Conservation (phyloP, 257 asterid genomes). For the Solanum megistacrolobum region DNA sequence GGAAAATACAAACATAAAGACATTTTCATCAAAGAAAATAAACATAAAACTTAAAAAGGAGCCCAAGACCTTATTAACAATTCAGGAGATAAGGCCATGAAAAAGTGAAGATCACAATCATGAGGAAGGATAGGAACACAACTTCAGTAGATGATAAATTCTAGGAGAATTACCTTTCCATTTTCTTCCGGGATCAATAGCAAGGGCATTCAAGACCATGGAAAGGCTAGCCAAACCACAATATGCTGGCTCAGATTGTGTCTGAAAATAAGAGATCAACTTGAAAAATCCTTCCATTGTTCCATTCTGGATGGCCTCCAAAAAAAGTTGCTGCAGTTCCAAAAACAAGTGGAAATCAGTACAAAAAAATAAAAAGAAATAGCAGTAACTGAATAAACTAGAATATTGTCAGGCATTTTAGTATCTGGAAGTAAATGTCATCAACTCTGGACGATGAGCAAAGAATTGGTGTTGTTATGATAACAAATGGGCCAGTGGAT, state of each 20-base stretch:
- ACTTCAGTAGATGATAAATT: neutral
- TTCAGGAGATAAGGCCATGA: neutral
- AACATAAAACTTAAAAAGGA: neutral
- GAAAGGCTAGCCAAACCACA: constrained; percentile 99
- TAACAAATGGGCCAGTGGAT: neutral
- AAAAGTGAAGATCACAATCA: neutral
- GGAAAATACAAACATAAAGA: neutral
- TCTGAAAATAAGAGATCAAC: constrained; percentile 90
- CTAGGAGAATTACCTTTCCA: constrained; percentile 71
- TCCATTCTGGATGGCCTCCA: constrained; percentile 86
- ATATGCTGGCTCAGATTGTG: constrained; percentile 98
- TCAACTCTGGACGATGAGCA: neutral
- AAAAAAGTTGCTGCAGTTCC: constrained; percentile 68
- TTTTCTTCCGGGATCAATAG: constrained; percentile 93
- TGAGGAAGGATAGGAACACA: neutral
- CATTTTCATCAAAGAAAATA: neutral
- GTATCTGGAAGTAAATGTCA: neutral
- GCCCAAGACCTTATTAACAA: neutral
- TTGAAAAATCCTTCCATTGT: constrained; percentile 94
- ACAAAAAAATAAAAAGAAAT: neutral
- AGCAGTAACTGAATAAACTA: neutral
- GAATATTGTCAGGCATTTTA: neutral
- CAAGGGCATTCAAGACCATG: constrained; percentile 94
- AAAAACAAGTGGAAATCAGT: constrained; percentile 1
- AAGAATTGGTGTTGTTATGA: neutral